A percentile compares a stretch with the other conserved stretches of the same genome.
phyloP scores from a whole-genome alignment of 2,329 filamentous ascomycete species.

The Clonostachys rosea region DNA sequence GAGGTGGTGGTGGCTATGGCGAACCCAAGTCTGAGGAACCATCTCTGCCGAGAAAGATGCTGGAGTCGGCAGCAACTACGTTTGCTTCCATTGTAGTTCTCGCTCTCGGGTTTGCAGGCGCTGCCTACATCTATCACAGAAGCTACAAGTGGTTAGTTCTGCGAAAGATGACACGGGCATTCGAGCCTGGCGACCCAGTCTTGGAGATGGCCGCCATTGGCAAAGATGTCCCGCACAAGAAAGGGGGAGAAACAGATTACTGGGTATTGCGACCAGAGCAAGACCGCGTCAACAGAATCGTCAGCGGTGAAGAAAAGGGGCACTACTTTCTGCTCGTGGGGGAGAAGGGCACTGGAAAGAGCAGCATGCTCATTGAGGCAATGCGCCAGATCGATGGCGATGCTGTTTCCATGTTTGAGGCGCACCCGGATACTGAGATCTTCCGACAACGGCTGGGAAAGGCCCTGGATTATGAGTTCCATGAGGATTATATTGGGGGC shows the following conservation, averaged over 20 bases:
- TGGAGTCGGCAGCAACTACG: conserved; percentile 71
- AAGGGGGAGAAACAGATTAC: conserved; percentile 30
- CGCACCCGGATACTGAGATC: conserved; percentile 91
- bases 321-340: conserved; percentile 91
- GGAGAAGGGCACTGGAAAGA: conserved; percentile 96
- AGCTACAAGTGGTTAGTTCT: conserved; percentile 88
- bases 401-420: conserved; percentile 91
- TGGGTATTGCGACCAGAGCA: conserved; percentile 89
- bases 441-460: conserved; percentile 91
- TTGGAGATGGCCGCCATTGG: conserved; percentile 70
- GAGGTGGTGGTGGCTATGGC: too few relatives aligned
- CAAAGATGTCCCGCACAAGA: conserved; percentile 45
- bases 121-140: conserved; percentile 74
- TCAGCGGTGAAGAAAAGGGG: conserved; percentile 66
- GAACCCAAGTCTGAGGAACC: conserved; percentile 14
- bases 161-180: conserved; percentile 89
- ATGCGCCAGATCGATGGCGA: conserved; percentile 92
- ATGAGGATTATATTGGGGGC: conserved; percentile 95
- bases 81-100: conserved; percentile 71
- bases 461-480: conserved; percentile 91
- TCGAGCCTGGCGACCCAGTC: conserved; percentile 86
- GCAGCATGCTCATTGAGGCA: conserved; percentile 89
- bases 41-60: conserved; percentile 54
- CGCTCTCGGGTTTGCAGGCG: conserved; percentile 57
- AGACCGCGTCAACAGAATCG: conserved; percentile 72